Evolutionary conservation across 202 grass and related monocot genomes (phyloP), one percentile per base, ranked within the genome.

Genomic region (Zoysia matrella): DNA sequence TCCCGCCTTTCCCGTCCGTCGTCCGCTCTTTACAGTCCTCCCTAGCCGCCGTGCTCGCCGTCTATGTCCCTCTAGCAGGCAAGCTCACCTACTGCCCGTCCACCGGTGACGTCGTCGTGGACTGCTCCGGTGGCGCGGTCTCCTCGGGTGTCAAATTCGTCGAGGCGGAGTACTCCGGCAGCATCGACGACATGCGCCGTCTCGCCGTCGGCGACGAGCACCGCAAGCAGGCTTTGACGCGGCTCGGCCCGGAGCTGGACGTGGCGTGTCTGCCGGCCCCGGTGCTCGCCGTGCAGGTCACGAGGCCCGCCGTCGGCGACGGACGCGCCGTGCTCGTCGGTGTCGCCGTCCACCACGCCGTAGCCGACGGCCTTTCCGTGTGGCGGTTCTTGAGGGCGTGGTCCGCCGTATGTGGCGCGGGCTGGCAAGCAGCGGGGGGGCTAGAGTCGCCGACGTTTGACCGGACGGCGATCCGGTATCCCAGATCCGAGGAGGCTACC

Each of bases 361-460:
- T 86, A 11, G 75, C 75, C n/a, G 84, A 90, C 12, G 84, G 84
- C 13, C 48, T 52, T 11, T 60, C 75, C 4, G 2, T 87, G 36
- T 90, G 84, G 74, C 69, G 18, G 71, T 90, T 90, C 69, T 69
- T 87, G 42, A 7, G 6, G 3, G 60, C 53, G 11, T 90, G 88
- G 88, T 36, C 49, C 0, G 44, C 78, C 1, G 11, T 18, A 3
- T 22, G 1, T 2, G 3, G 40, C 4, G 36, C 40, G 1, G 40
- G 64, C 43, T 53, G 3, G 6, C 41, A 4, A 12, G n/a, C 55
- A 0, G 7, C 8, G 5, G 22, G 18, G 7, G n/a, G 0, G 1
- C 6, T 54, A 2, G 2, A 4, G 76, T 3, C 30, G 13, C 80
- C 81, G 48, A 47, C 12, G 50, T 79, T 73, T 14, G 80, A 84